A percentile compares a stretch with the other conserved stretches of the same genome.
Conservation (phyloP, 495 filamentous ascomycete genomes). For the Tetracladium marchalianum region DNA sequence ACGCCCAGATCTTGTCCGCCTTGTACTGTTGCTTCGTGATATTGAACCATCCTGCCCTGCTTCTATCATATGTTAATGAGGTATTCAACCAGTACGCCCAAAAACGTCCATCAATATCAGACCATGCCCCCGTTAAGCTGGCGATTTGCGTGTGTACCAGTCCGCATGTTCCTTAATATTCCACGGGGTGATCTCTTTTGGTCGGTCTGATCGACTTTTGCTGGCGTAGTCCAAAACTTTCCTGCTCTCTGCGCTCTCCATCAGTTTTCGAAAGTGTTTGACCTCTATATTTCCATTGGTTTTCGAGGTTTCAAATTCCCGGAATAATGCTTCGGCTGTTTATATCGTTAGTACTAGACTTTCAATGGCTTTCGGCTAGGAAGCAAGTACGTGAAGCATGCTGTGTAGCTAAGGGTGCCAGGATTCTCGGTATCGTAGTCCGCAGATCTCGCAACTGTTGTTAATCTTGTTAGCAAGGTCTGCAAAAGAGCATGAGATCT, state of each 20-base stretch:
- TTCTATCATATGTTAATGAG: too few relatives aligned
- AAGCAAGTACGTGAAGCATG: slow-evolving; percentile 27
- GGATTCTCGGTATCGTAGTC: slow-evolving; percentile 34
- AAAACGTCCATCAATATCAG: background rate
- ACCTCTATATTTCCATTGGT: slow-evolving; percentile 30
- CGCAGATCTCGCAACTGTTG: slow-evolving; percentile 30
- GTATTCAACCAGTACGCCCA: background rate
- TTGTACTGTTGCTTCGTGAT: too few relatives aligned
- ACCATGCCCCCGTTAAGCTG: background rate
- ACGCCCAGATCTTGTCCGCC: background rate
- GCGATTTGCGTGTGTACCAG: slow-evolving; percentile 27
- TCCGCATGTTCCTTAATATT: slow-evolving; percentile 35
- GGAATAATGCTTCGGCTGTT: slow-evolving; percentile 30
- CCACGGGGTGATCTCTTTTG: slow-evolving; percentile 40
- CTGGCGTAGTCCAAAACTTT: slow-evolving; percentile 30
- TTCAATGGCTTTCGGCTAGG: background rate
- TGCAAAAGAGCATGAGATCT: background rate
- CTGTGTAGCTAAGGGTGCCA: slow-evolving; percentile 29
- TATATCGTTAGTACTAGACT: slow-evolving; percentile 5
- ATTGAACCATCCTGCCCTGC: too few relatives aligned
- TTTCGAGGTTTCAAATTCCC: slow-evolving; percentile 28
- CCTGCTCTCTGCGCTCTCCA: slow-evolving; percentile 29
- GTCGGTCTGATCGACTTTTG: slow-evolving; percentile 34
- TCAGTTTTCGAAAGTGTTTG: slow-evolving; percentile 28
- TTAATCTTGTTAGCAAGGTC: background rate